A percentile compares a stretch with the other conserved stretches of the same genome.
Evolutionary conservation across 257 asterid species (phyloP).

Genomic region (Gentiana macrophylla): DNA sequence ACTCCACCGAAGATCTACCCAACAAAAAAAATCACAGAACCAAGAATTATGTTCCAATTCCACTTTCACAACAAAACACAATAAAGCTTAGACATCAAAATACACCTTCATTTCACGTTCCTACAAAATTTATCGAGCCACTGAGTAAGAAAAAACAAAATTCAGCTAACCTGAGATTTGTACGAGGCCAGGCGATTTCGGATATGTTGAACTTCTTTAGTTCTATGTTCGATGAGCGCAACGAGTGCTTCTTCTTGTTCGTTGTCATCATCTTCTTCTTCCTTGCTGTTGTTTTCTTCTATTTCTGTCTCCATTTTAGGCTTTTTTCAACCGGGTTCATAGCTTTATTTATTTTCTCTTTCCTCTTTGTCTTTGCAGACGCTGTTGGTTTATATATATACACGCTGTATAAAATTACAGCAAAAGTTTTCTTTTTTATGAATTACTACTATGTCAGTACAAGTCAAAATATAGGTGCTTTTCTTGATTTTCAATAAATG

Average conservation of each 20-base stretch:
- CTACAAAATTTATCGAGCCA: too few relatives aligned
- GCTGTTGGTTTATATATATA: too few relatives aligned
- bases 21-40: too few relatives aligned
- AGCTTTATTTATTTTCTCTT: conserved; percentile 6
- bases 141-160: not conserved
- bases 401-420: too few relatives aligned
- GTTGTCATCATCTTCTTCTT: not conserved
- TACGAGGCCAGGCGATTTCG: conserved; percentile 60
- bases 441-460: too few relatives aligned
- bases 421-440: too few relatives aligned
- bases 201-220: too few relatives aligned
- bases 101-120: too few relatives aligned
- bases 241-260: conserved; percentile 69
- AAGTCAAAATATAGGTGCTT: too few relatives aligned
- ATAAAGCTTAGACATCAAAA: not conserved
- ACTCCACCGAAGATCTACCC: too few relatives aligned
- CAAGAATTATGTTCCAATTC: too few relatives aligned
- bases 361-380: not conserved
- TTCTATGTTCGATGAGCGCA: conserved; percentile 69
- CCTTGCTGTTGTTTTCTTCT: conserved; percentile 2
- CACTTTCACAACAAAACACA: not conserved
- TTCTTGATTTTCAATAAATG: too few relatives aligned
- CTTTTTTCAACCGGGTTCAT: conserved; percentile 11
- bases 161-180: conserved; percentile 42
- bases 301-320: conserved; percentile 14